Evolutionary conservation across 1,284 basidiomycete genomes (phyloP), one percentile per base, ranked within the genome.

Genomic region (Ustilago cynodontis): DNA sequence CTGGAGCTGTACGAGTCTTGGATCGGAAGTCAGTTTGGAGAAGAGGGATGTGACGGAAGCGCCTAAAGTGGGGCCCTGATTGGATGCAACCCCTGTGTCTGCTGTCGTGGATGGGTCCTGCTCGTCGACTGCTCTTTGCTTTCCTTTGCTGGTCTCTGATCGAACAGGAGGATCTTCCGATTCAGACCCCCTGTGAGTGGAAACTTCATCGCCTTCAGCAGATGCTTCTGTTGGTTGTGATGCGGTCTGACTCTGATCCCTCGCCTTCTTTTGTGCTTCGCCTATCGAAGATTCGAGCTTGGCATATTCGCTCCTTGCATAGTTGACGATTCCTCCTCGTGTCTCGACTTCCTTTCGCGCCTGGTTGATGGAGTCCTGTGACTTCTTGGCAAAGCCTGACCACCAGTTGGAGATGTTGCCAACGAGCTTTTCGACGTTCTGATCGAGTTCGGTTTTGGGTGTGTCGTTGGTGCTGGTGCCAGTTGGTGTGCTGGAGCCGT

Each of bases 341-440:
- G 55, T 59, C 31, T 84, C 73, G 50, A 84, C 74, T 58, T 80
- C 71, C 26, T 76, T 60, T 22, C 78, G 65, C 3, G 80, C 82
- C 16, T 70, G 65, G 7, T 59, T 50, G 10, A 84, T 59, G 2
- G 71, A 68, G 35, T 78, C 72, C 45, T 80, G 77, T 2, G 82
- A 83, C 69, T 82, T 82, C 33, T 82, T 78, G 54, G 71, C 78
- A 18, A 85, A 62, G 33, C 78, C 81, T 16, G 59, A 68, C 82
- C 82, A 85, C 84, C 84, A 85, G 14, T 62, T 75, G 9, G 80
- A 80, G 41, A 85, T 70, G 41, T 79, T 78, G 13, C 79, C 77
- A 0, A 83, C 81, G 22, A 84, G 53, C 63, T 83, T 77, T 31
- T 74, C 68, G 11, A 85, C 82, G 20, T 81, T 78, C 29, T 78